Evolutionary conservation across 768 basidiomycete species (phyloP).

Genomic region (Inosperma sp.): DNA sequence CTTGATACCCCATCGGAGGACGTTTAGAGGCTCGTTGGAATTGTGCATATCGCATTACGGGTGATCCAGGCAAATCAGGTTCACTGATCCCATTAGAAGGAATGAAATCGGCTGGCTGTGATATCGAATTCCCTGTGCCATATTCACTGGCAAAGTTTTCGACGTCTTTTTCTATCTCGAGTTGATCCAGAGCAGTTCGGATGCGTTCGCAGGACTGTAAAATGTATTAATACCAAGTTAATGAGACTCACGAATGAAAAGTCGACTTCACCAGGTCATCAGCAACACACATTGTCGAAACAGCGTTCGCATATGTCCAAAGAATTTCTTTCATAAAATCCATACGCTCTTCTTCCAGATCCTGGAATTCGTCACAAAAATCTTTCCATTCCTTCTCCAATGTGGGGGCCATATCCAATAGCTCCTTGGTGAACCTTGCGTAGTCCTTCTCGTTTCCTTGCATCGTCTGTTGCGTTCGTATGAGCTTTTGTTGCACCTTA

Average conservation of each 20-base stretch:
- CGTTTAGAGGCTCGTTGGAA: constrained; percentile 29
- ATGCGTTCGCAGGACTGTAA: constrained; percentile 85
- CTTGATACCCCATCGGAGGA: constrained; percentile 20
- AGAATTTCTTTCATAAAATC: constrained; percentile 92
- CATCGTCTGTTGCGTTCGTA: constrained; percentile 80
- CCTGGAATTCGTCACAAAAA: constrained; percentile 96
- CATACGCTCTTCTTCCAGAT: constrained; percentile 91
- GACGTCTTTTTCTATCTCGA: constrained; percentile 82
- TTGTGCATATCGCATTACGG: constrained; percentile 25
- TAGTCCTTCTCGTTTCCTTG: constrained; percentile 90
- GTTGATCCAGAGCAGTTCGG: constrained; percentile 77
- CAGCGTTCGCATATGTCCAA: constrained; percentile 93
- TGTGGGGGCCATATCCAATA: constrained; percentile 66
- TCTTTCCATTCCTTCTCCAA: constrained; percentile 95
- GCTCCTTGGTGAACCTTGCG: constrained; percentile 67
- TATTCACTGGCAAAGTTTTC: constrained; percentile 82
- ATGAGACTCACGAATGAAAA: constrained; percentile 1
- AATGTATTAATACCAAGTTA: constrained; percentile 7
- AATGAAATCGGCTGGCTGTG: constrained; percentile 71
- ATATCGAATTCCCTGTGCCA: constrained; percentile 81
- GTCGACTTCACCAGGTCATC: constrained; percentile 76
- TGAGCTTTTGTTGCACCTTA: constrained; percentile 77
- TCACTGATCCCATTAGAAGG: constrained; percentile 48
- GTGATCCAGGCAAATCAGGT: constrained; percentile 23
- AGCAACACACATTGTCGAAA: constrained; percentile 90